Evolutionary conservation across 2,329 filamentous ascomycete genomes (phyloP).

Genomic region (Fusarium beomiforme): DNA sequence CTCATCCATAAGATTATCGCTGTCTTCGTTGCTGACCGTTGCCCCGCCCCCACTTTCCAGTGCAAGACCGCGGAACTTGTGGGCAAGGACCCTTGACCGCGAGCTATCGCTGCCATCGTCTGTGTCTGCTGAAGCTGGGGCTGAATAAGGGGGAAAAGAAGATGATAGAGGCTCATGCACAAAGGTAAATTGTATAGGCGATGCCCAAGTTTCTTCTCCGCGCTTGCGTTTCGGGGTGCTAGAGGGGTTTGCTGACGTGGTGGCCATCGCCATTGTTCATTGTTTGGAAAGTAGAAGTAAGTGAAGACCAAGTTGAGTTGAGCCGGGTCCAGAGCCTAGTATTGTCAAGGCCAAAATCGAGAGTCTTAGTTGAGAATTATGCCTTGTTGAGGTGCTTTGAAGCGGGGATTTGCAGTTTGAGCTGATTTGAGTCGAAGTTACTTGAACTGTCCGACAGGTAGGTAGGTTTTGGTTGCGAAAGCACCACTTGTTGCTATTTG

Average conservation of each 20-base stretch:
- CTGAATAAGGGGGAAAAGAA: conserved; percentile 41
- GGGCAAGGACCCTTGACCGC: conserved; percentile 59
- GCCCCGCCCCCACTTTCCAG: conserved; percentile 60
- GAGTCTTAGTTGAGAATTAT: background rate
- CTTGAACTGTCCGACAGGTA: conserved; percentile 7
- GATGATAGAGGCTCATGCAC: conserved; percentile 53
- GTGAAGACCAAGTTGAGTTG: background rate
- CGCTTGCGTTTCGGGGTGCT: conserved; percentile 60
- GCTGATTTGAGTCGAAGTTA: background rate
- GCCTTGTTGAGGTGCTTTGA: conserved; percentile 3
- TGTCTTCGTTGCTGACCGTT: conserved; percentile 40
- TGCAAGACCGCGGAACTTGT: conserved; percentile 62
- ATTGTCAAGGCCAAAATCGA: background rate
- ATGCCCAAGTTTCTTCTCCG: conserved; percentile 47
- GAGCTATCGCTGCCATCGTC: conserved; percentile 64
- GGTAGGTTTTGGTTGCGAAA: conserved; percentile 26
- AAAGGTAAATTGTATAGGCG: conserved; percentile 59
- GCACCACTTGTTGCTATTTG: conserved; percentile 24
- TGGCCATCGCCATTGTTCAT: conserved; percentile 40
- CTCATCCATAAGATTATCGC: conserved; percentile 42
- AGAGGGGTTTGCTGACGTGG: conserved; percentile 45
- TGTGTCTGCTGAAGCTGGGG: conserved; percentile 30
- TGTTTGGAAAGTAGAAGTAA: conserved; percentile 2
- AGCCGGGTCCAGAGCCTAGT: background rate
- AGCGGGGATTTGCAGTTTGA: background rate